Evolutionary conservation across 106 monocot species (phyloP).

Genomic region (Platanthera zijinensis): DNA sequence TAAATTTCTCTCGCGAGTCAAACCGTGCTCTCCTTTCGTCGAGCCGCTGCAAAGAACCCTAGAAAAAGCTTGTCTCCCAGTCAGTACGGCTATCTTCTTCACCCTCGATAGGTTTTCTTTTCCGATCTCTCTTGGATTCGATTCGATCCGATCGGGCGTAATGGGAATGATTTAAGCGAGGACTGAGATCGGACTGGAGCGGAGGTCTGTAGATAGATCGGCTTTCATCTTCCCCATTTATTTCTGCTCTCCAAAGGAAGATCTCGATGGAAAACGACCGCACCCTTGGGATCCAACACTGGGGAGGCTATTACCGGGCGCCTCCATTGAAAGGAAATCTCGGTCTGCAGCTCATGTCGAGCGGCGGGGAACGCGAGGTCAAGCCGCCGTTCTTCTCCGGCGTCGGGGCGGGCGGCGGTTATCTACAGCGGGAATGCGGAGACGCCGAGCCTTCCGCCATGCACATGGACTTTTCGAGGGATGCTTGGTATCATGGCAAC

Average conservation of each 20-base stretch:
- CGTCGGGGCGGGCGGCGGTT: conserved; percentile 1
- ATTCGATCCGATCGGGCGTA: background rate
- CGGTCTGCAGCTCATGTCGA: conserved; percentile 70
- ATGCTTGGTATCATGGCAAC: conserved; percentile 30
- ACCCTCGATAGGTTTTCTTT: background rate
- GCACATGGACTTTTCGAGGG: conserved; percentile 34
- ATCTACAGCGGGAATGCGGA: conserved; percentile 24
- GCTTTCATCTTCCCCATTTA: background rate
- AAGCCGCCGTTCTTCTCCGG: conserved; percentile 33
- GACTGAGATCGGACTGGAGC: background rate
- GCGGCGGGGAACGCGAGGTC: conserved; percentile 39
- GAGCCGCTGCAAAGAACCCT: conserved; percentile 3
- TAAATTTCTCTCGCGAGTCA: background rate
- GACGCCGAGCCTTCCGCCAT: conserved; percentile 19
- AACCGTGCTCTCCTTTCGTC: background rate
- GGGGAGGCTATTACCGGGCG: conserved; percentile 49
- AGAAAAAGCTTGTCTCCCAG: background rate
- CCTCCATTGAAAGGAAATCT: conserved; percentile 40
- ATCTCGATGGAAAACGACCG: conserved; percentile 66
- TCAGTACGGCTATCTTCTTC: background rate
- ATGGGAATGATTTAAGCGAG: background rate
- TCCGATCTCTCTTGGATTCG: conserved; percentile 5
- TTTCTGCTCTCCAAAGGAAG: background rate
- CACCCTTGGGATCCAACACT: conserved; percentile 41
- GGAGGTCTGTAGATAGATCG: background rate